Percentiles rank a stretch among this genome's conserved stretches.
These are phyloP conservation scores for Wallacemonas sp. DNA, from an alignment of 208 protist species.

Conservation along the genomic window DNA sequence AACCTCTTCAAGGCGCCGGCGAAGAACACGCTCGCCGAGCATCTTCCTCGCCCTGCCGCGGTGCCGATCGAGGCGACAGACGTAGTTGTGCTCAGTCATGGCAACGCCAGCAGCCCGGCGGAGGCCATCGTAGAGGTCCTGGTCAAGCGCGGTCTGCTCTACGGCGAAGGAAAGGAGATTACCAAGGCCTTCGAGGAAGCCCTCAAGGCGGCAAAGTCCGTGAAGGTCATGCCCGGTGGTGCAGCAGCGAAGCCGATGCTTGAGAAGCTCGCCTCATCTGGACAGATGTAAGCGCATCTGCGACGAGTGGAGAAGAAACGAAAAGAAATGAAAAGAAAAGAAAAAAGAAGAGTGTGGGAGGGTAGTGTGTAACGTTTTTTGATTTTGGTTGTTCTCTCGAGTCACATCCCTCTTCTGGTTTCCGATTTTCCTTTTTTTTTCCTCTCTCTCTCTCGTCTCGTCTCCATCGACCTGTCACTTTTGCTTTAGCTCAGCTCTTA, in stretches of 20 bases:
- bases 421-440: conserved; percentile 15
- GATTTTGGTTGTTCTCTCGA: too few relatives aligned
- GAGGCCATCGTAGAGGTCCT: conserved; percentile 51
- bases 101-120: conserved; percentile 29
- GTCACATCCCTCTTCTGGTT: too few relatives aligned
- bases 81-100: conserved; percentile 65
- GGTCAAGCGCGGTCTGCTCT: conserved; percentile 52
- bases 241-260: conserved; percentile 32
- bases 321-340: conserved; percentile 1
- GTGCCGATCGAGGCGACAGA: conserved; percentile 47
- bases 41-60: conserved; percentile 53
- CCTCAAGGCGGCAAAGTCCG: conserved; percentile 44
- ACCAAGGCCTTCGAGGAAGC: conserved; percentile 35
- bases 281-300: conserved; percentile 11
- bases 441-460: conserved; percentile 14
- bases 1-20: conserved; percentile 71
- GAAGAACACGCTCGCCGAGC: conserved; percentile 41
- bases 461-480: too few relatives aligned
- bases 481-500: not conserved
- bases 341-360: not conserved
- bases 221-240: conserved; percentile 47
- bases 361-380: too few relatives aligned
- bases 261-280: conserved; percentile 29
- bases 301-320: conserved; percentile 7
- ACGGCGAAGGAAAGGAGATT: conserved; percentile 68